Evolutionary conservation across 108 stramenopile species (phyloP).

Genomic region (Pseudonitzschia multiseries): DNA sequence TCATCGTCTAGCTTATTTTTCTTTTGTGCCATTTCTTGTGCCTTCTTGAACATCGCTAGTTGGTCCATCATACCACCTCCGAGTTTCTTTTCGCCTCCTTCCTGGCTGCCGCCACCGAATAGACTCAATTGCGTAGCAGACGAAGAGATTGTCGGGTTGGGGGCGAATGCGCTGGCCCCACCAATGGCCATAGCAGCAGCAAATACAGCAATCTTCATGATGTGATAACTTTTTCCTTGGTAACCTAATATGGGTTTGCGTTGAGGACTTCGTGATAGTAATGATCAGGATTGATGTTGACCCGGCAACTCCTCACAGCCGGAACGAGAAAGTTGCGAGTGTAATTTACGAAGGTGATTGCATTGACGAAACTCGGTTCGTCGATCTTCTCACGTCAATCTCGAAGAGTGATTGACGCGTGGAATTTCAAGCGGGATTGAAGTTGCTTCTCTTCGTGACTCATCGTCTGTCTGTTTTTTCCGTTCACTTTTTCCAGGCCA

Average conservation of each 20-base stretch:
- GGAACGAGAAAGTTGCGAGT: too few relatives aligned
- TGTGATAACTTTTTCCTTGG: neutral
- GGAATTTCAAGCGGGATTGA: neutral
- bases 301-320: too few relatives aligned
- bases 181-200: slow-evolving; percentile 20
- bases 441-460: neutral
- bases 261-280: neutral
- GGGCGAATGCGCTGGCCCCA: slow-evolving; percentile 49
- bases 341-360: too few relatives aligned
- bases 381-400: neutral
- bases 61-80: slow-evolving; percentile 89
- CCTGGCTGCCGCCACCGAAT: slow-evolving; percentile 59
- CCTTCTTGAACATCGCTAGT: slow-evolving; percentile 89
- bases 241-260: neutral
- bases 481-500: too few relatives aligned
- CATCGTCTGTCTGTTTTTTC: neutral
- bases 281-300: neutral
- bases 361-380: neutral
- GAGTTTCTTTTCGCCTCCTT: slow-evolving; percentile 27
- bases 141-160: slow-evolving; percentile 17
- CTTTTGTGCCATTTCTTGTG: slow-evolving; percentile 82
- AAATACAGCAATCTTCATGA: slow-evolving; percentile 28
- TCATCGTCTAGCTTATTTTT: slow-evolving; percentile 74
- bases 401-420: neutral
- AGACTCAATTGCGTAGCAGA: slow-evolving; percentile 50